Conservation (phyloP, 2,329 filamentous ascomycete species). For the Ophiostoma sp. region DNA sequence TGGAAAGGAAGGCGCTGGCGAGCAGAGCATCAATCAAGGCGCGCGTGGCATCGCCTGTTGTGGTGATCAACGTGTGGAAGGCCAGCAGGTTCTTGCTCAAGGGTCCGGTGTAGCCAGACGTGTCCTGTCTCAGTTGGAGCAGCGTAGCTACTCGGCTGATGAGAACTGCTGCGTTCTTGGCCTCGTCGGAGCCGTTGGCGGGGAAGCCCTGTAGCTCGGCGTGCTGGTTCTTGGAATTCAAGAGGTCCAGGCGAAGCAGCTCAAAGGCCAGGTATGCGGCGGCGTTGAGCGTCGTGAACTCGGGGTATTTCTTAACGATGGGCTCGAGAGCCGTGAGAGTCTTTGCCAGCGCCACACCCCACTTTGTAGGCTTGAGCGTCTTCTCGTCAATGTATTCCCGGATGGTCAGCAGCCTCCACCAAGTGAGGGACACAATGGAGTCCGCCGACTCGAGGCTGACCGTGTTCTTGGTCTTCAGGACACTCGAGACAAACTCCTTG, state of each 20-base stretch:
- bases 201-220: conserved; percentile 51
- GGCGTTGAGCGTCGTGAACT: conserved; percentile 58
- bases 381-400: conserved; percentile 72
- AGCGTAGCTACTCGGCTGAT: conserved; percentile 83
- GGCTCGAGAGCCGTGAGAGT: conserved; percentile 60
- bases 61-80: conserved; percentile 76
- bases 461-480: conserved; percentile 59
- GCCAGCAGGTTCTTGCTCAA: conserved; percentile 83
- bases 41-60: conserved; percentile 71
- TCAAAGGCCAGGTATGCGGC: conserved; percentile 79
- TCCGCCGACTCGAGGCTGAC: conserved; percentile 54
- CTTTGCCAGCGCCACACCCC: conserved; percentile 73
- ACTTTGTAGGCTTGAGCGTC: conserved; percentile 71
- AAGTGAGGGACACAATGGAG: conserved; percentile 63
- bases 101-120: conserved; percentile 88
- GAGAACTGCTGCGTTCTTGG: conserved; percentile 71
- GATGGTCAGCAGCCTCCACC: conserved; percentile 86
- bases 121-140: conserved; percentile 72
- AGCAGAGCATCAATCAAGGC: conserved; percentile 80
- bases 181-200: conserved; percentile 57
- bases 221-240: conserved; percentile 62
- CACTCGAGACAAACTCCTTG: conserved; percentile 49
- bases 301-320: conserved; percentile 41
- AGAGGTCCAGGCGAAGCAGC: conserved; percentile 69
- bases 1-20: conserved; percentile 72